These are phyloP conservation scores for Fusarium zealandicum DNA, from an alignment of 2,329 filamentous ascomycete species.

Conservation along the genomic window DNA sequence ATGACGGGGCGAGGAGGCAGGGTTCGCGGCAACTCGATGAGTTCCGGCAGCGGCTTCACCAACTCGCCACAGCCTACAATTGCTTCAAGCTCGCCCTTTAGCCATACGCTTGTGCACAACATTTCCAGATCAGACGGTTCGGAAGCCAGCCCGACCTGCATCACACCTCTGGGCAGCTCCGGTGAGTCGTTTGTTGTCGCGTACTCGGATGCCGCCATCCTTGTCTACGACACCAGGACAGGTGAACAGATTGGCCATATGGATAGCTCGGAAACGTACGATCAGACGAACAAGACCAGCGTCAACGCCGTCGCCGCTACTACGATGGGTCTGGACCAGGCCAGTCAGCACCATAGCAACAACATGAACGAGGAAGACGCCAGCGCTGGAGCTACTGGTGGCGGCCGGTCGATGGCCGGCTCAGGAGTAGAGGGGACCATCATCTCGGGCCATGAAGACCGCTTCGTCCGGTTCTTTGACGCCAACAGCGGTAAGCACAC, in stretches of 20 bases:
- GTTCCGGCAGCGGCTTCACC: conserved; percentile 90
- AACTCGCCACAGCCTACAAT: conserved; percentile 88
- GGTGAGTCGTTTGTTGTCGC: conserved; percentile 93
- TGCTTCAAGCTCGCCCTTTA: conserved; percentile 84
- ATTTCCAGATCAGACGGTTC: conserved; percentile 73
- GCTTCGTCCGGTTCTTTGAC: conserved; percentile 96
- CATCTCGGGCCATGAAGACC: conserved; percentile 96
- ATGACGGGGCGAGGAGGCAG: conserved; percentile 69
- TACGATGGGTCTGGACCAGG: conserved; percentile 80
- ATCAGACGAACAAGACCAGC: conserved; percentile 78
- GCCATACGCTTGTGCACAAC: conserved; percentile 86
- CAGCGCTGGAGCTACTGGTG: conserved; percentile 78
- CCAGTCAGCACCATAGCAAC: conserved; percentile 60
- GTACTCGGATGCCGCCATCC: conserved; percentile 86
- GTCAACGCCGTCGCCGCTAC: conserved; percentile 93
- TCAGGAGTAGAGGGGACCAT: conserved; percentile 90
- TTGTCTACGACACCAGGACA: conserved; percentile 90
- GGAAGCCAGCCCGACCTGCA: conserved; percentile 84
- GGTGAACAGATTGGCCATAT: conserved; percentile 92
- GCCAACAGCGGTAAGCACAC: conserved; percentile 87
- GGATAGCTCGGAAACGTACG: conserved; percentile 93
- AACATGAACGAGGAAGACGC: conserved; percentile 75
- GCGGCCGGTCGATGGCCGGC: conserved; percentile 68
- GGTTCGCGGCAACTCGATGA: conserved; percentile 89
- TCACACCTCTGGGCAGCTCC: conserved; percentile 81